Conservation (phyloP, 2,329 filamentous ascomycete genomes). For the Chrysosporium queenslandicum region DNA sequence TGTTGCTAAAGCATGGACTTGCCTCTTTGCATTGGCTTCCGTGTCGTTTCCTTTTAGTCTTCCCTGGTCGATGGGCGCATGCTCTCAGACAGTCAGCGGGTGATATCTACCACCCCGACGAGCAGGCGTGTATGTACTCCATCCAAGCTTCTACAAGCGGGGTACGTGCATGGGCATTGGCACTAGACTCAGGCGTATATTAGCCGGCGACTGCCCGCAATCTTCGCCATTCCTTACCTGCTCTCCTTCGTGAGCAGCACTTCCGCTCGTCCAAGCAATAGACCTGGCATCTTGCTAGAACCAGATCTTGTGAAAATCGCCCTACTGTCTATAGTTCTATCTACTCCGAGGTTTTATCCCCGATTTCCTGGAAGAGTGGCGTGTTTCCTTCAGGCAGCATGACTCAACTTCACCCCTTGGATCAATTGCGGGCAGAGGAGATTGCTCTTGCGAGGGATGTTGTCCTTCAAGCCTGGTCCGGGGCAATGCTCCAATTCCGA, state of each 20-base stretch:
- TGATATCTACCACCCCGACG: too few species aligned
- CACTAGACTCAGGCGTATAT: neutral
- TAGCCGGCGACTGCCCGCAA: neutral
- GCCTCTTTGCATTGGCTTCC: neutral
- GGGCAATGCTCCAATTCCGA: conserved; percentile 37
- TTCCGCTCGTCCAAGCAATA: too few species aligned
- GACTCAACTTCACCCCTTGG: conserved; percentile 41
- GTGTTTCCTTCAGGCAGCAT: conserved; percentile 3
- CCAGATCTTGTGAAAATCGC: too few species aligned
- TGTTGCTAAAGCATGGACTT: conserved; percentile 4
- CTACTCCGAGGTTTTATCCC: too few species aligned
- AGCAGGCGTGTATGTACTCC: too few species aligned
- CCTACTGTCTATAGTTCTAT: too few species aligned
- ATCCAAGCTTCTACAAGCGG: neutral
- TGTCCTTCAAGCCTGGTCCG: conserved; percentile 35
- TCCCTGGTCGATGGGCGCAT: neutral
- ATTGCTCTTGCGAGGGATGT: conserved; percentile 43
- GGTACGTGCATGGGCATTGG: neutral
- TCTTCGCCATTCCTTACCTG: neutral
- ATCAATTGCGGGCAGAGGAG: conserved; percentile 48
- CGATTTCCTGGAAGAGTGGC: neutral
- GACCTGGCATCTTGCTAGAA: too few species aligned
- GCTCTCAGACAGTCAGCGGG: neutral
- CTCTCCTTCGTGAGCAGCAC: too few species aligned
- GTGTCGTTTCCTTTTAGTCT: neutral